A percentile compares a stretch with the other conserved stretches of the same genome.
These are phyloP conservation scores for Camelina laxa DNA, from an alignment of 345 rosid species.

Conservation along the genomic window DNA sequence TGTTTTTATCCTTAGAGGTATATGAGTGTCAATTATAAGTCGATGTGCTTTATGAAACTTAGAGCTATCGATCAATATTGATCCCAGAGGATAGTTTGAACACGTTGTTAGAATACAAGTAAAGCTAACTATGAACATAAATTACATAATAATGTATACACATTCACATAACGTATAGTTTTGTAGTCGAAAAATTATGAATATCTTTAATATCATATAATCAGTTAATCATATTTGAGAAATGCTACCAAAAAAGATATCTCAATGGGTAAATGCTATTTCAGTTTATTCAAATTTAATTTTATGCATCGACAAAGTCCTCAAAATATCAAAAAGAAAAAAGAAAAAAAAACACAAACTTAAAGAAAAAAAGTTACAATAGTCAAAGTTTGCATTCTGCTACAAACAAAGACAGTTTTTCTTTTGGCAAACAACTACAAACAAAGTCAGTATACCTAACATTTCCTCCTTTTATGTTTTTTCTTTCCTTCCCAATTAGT, in stretches of 20 bases:
- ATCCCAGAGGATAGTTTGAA: too few species aligned
- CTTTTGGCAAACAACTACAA: conserved; percentile 39
- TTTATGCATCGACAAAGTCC: background rate
- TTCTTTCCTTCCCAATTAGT: background rate
- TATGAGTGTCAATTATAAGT: too few species aligned
- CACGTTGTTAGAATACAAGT: too few species aligned
- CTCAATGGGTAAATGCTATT: background rate
- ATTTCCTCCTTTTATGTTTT: conserved; percentile 21
- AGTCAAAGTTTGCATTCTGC: conserved; percentile 45
- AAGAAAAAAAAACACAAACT: conserved; percentile 27
- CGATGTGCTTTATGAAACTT: too few species aligned
- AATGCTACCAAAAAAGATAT: too few species aligned
- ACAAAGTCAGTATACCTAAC: conserved; percentile 42
- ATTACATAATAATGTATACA: too few species aligned
- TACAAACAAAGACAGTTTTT: conserved; percentile 41
- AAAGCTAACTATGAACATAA: too few species aligned
- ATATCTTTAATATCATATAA: background rate
- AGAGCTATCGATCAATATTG: too few species aligned
- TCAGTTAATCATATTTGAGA: too few species aligned
- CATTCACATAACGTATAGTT: background rate
- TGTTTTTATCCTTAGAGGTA: too few species aligned
- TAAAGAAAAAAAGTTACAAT: background rate
- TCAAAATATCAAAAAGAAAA: too few species aligned
- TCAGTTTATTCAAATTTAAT: conserved; percentile 3
- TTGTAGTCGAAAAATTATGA: background rate